Base-by-base conservation (phyloP, 2,329 filamentous ascomycete species). In the Hymenoscyphus repandus region DNA sequence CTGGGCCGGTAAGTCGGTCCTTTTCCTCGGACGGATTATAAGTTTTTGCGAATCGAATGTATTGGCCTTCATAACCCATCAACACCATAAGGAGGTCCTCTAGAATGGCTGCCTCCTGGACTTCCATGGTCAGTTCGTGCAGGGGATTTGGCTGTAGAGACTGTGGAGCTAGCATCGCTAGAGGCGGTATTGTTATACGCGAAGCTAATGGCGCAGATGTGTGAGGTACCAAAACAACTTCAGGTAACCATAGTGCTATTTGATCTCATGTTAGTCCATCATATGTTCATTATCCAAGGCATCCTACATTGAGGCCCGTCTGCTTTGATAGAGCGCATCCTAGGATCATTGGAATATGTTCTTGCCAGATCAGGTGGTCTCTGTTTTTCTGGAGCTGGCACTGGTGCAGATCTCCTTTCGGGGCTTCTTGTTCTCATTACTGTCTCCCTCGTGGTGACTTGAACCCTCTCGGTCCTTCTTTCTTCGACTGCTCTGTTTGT, bases 11-110 rank as follows among this genome's bases (percentile, higher is more conserved):
- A 45, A 99, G 74, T 12, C 91, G 83, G 63, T 95, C 90, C 62
- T 92, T 89, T 71, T 99, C 93, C 46, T 89, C 83, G 2, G 78
- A 73, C 0, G 91, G 90, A 60, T 96, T 85, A 67, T 95, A 97
- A 7, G 80, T 79, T 58, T 89, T 86, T 52, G 79, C 80, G 66
- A 90, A 97, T 49, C 89, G 87, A 55, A 99, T 88, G 66, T 97
- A 97, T 68, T 96, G 90, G n/a, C 93, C 93, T 70, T 99, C 93
- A 57, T 90, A 96, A 20, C 93, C 93, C 91, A 99, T 96, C 62
- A 97, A 95, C 5, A 95, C 90, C 65, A 92, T 96, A 33, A 97
- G 71, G 13, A 99, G 71, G 62, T 99, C 93, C 60, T 96, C 91
- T 39, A 97, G 75, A 42, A 99, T 86, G 7, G 83, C 87, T 20